These are phyloP conservation scores for Lathyrus sativus DNA, from an alignment of 306 rosid genomes.

Conservation along the genomic window DNA sequence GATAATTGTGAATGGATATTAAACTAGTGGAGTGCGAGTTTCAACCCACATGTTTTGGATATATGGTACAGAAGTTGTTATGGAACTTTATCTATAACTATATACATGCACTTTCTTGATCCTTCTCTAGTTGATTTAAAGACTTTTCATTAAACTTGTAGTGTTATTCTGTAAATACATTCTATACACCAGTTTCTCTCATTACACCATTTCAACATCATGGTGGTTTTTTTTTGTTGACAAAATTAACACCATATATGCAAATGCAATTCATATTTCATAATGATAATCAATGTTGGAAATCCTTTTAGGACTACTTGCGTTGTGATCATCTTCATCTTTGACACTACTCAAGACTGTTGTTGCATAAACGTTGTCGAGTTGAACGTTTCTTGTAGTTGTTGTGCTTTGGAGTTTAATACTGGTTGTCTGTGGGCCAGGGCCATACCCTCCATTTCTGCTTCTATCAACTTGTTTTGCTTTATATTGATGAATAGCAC, in stretches of 20 bases:
- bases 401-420: not conserved
- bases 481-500: not conserved
- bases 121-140: no score
- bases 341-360: not conserved
- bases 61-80: no score
- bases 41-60: no score
- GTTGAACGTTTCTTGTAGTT: not conserved
- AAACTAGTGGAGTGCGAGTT: no score
- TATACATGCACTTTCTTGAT: no score
- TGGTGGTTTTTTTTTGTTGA: not conserved
- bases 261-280: not conserved
- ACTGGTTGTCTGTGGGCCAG: not conserved
- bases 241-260: not conserved
- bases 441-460: not conserved
- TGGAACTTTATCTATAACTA: no score
- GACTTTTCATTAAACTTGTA: no score
- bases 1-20: no score
- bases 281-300: not conserved
- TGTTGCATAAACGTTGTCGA: not conserved
- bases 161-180: no score
- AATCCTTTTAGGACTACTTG: not conserved
- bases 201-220: not conserved
- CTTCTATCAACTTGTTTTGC: no score
- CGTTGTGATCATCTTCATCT: not conserved
- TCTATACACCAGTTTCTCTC: no score